A percentile compares a stretch with the other conserved stretches of the same genome.
Evolutionary conservation across 495 filamentous ascomycete species (phyloP).

Genomic region (Trichocladium antarcticum): DNA sequence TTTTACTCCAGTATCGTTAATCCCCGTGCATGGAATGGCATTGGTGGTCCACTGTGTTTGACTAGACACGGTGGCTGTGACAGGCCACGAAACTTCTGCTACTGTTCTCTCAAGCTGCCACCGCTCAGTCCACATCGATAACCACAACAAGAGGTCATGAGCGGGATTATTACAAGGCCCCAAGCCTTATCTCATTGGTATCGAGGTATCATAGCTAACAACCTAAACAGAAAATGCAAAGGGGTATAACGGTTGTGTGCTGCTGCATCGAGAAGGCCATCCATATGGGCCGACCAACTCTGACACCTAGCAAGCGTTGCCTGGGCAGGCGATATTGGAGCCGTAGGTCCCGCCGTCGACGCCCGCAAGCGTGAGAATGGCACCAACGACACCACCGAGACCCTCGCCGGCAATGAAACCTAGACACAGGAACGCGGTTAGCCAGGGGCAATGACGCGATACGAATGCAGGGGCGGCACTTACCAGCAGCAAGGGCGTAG

Average conservation of each 20-base stretch:
- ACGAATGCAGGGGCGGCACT: background rate
- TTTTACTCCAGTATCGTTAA: no score
- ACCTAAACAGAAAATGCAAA: slow-evolving; percentile 3
- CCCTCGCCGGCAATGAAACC: slow-evolving; percentile 58
- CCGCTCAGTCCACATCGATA: no score
- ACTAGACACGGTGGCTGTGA: no score
- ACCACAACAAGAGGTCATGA: background rate
- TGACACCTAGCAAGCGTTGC: slow-evolving; percentile 13
- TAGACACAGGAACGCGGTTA: background rate
- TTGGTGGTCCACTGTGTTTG: no score
- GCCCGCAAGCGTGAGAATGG: slow-evolving; percentile 42
- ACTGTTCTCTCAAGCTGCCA: no score
- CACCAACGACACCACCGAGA: slow-evolving; percentile 51
- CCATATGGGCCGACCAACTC: background rate
- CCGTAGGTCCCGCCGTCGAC: slow-evolving; percentile 40
- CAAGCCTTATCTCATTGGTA: slow-evolving; percentile 7
- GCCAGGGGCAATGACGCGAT: background rate
- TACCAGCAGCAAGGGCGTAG: slow-evolving; percentile 53
- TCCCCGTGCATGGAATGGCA: no score
- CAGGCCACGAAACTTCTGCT: no score
- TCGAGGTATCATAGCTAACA: background rate
- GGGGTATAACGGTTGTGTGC: background rate
- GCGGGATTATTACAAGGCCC: slow-evolving; percentile 1
- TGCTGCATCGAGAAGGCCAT: background rate
- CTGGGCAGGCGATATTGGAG: slow-evolving; percentile 40